phyloP scores from a whole-genome alignment of 768 basidiomycete genomes.

The Serendipita sp. region DNA sequence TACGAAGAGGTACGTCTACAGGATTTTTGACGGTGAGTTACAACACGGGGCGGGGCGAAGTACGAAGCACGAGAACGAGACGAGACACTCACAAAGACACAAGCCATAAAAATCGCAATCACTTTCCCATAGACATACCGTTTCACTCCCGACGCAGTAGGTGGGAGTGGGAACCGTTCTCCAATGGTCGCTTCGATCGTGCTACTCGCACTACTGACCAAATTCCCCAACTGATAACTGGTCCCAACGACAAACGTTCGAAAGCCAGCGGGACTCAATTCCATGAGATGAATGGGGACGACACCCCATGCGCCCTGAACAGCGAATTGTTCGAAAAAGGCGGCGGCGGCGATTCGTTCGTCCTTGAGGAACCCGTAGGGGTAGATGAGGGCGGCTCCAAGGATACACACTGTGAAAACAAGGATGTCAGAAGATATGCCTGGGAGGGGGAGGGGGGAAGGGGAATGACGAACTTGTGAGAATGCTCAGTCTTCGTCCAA shows the following conservation, averaged over 20 bases:
- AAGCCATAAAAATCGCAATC: conserved; percentile 1
- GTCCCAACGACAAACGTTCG: conserved; percentile 77
- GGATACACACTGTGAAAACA: background rate
- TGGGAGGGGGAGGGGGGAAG: background rate
- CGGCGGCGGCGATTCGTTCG: conserved; percentile 45
- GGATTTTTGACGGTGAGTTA: background rate
- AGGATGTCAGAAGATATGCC: no score
- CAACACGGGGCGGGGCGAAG: no score
- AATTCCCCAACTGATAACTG: conserved; percentile 70
- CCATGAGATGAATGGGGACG: conserved; percentile 63
- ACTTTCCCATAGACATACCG: conserved; percentile 3
- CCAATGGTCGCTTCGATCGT: background rate
- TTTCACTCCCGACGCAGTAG: background rate
- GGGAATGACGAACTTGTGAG: conserved; percentile 17
- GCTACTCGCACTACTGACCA: conserved; percentile 6
- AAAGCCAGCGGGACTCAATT: conserved; percentile 79
- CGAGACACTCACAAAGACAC: background rate
- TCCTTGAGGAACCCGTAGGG: conserved; percentile 4
- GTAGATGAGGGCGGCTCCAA: background rate
- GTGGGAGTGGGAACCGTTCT: conserved; percentile 3
- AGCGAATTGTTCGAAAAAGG: conserved; percentile 74
- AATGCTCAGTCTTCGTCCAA: conserved; percentile 74
- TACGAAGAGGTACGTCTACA: background rate
- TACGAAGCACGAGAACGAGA: no score
- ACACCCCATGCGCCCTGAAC: conserved; percentile 88